These are phyloP conservation scores for Ilex asprella DNA, from an alignment of 257 asterid species.

Conservation along the genomic window DNA sequence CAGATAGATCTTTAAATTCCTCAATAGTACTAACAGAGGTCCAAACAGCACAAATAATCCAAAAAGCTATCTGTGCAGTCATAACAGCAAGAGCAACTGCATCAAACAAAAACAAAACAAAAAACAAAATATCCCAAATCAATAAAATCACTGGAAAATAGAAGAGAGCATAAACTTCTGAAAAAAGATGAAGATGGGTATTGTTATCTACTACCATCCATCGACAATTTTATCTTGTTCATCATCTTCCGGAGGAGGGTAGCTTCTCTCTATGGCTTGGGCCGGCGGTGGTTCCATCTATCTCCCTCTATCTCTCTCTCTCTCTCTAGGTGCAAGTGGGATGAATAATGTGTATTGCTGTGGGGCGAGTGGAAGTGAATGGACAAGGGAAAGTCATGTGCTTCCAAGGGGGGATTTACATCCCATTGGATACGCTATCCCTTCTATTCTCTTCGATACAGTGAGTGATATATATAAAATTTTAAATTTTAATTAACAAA, in stretches of 20 bases:
- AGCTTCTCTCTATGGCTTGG: slow-evolving; percentile 37
- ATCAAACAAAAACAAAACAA: slow-evolving; percentile 7
- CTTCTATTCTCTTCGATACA: too few species aligned
- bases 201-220: slow-evolving; percentile 32
- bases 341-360: neutral
- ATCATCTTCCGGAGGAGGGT: slow-evolving; percentile 47
- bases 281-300: slow-evolving; percentile 60
- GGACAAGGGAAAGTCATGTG: neutral
- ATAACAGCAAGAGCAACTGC: slow-evolving; percentile 67
- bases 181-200: neutral
- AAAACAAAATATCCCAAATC: slow-evolving; percentile 1
- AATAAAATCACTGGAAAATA: neutral
- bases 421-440: too few species aligned
- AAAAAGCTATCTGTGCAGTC: slow-evolving; percentile 46
- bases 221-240: slow-evolving; percentile 42
- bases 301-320: neutral
- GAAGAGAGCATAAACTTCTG: neutral
- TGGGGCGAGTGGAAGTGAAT: neutral
- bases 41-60: slow-evolving; percentile 47
- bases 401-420: neutral
- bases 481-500: too few species aligned
- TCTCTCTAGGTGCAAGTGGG: neutral
- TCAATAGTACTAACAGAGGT: slow-evolving; percentile 21
- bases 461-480: too few species aligned
- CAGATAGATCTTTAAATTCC: too few species aligned